Conservation (phyloP, 1,284 basidiomycete genomes). For the Sparassis latifolia region DNA sequence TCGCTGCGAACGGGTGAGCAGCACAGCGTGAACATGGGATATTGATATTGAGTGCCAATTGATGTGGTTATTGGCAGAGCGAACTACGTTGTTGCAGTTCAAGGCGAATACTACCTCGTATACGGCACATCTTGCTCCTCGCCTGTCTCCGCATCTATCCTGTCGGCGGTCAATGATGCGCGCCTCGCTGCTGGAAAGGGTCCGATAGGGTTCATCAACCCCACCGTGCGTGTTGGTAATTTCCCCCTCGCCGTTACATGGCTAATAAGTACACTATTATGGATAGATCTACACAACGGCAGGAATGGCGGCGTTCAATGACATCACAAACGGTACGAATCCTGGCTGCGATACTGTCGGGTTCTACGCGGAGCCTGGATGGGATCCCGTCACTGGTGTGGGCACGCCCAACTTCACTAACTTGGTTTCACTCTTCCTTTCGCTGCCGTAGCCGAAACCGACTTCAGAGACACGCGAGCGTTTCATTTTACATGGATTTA, state of each 20-base stretch:
- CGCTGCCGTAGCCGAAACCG: neutral
- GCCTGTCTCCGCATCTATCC: constrained; percentile 36
- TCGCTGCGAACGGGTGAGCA: constrained; percentile 14
- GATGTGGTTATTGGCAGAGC: constrained; percentile 23
- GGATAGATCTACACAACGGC: constrained; percentile 24
- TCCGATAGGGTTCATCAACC: constrained; percentile 54
- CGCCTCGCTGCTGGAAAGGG: constrained; percentile 35
- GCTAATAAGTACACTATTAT: constrained; percentile 8
- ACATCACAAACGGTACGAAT: constrained; percentile 29
- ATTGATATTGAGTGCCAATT: neutral
- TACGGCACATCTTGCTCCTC: constrained; percentile 15
- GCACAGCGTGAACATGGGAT: neutral
- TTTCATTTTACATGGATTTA: too few relatives aligned
- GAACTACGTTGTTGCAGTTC: constrained; percentile 34
- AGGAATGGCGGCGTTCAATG: constrained; percentile 30
- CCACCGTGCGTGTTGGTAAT: constrained; percentile 15
- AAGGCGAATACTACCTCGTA: constrained; percentile 18
- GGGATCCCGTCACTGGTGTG: constrained; percentile 31
- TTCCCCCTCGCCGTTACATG: constrained; percentile 6
- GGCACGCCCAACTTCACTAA: constrained; percentile 22
- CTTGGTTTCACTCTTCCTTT: constrained; percentile 4
- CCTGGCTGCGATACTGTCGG: constrained; percentile 18
- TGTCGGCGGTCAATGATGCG: constrained; percentile 58
- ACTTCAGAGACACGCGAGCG: too few relatives aligned
- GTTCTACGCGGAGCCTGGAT: constrained; percentile 22